Base-by-base conservation (phyloP, 441 rosid species). In the Gossypium davidsonii region DNA sequence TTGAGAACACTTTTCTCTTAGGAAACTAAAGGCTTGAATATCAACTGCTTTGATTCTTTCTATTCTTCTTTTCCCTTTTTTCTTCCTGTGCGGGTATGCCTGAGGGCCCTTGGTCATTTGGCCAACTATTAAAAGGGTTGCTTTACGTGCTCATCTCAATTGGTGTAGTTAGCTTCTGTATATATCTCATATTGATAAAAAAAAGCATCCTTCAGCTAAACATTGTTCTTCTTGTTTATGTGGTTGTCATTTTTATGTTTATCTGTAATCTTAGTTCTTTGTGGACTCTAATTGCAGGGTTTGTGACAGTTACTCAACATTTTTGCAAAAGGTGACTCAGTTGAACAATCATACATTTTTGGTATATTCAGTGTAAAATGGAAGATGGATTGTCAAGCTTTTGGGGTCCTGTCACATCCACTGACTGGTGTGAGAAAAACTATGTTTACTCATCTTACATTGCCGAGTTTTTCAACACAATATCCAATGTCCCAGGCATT, bases 341-440 rank as follows among this genome's bases (percentile, higher is more conserved):
- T 42, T 59, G 73, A 75, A 76, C 60, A 79, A 18, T 20, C 69
- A 52, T 55, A 42, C 57, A 46, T 20, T 25, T 39, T 76, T 18
- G 78, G 60, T 37, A 52, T 79, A 76, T 56, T 74, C 66, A 56
- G 48, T 67, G 65, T 72, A 76, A 83, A 78, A 94, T 94, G 99
- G 91, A 88, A 0, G 90, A 86, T 79, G 92, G 87, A 71, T 65
- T 88, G 74, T 79, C 97, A 1, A 91, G 94, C 82, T 94, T 91
- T 79, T 91, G 99, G 99, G 99, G 98, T 69, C 99, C 99, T 1
- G 96, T 94, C 76, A 92, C 97, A 28, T 84, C 98, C 57, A 73
- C 88, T 18, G 98, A 94, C 15, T 86, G 97, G 80, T 94, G 99
- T 82, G 99, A 94, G 87, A 83, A 82, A 74, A 94, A 94, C 80